Conservation (phyloP, 345 rosid species). For the Populus alba region DNA sequence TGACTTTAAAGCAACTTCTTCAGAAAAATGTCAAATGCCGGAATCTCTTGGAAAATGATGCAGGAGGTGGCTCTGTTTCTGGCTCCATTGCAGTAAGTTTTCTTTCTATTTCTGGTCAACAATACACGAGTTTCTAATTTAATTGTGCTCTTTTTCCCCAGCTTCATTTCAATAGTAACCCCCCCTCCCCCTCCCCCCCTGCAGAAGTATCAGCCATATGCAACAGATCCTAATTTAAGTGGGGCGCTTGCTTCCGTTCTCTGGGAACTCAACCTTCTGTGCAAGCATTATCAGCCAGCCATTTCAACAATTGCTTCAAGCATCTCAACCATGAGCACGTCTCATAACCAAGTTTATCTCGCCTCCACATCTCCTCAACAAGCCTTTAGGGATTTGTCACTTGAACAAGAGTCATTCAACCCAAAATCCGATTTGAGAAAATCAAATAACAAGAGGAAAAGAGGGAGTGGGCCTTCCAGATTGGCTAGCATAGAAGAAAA, state of each 20-base stretch:
- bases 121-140: too few relatives aligned
- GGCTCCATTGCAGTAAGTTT: constrained; percentile 76
- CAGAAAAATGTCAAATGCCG: constrained; percentile 84
- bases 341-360: constrained; percentile 59
- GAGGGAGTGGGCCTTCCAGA: constrained; percentile 26
- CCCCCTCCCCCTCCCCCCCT: background rate
- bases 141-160: too few relatives aligned
- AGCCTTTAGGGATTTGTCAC: constrained; percentile 61
- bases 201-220: constrained; percentile 89
- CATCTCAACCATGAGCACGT: constrained; percentile 54
- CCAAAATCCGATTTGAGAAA: constrained; percentile 31
- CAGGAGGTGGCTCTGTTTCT: constrained; percentile 94
- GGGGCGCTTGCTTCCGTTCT: constrained; percentile 93
- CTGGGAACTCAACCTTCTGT: constrained; percentile 82
- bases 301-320: constrained; percentile 54
- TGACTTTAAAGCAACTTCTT: constrained; percentile 75
- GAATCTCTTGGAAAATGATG: constrained; percentile 88
- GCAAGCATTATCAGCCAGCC: constrained; percentile 79
- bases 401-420: constrained; percentile 55
- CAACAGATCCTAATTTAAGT: constrained; percentile 76
- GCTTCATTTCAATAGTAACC: too few relatives aligned
- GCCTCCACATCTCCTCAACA: constrained; percentile 61
- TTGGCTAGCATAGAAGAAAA: constrained; percentile 4
- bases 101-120: background rate
- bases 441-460: constrained; percentile 54